Evolutionary conservation across 768 basidiomycete genomes (phyloP), one percentile per base, ranked within the genome.

Genomic region (Tulasnella sp.): DNA sequence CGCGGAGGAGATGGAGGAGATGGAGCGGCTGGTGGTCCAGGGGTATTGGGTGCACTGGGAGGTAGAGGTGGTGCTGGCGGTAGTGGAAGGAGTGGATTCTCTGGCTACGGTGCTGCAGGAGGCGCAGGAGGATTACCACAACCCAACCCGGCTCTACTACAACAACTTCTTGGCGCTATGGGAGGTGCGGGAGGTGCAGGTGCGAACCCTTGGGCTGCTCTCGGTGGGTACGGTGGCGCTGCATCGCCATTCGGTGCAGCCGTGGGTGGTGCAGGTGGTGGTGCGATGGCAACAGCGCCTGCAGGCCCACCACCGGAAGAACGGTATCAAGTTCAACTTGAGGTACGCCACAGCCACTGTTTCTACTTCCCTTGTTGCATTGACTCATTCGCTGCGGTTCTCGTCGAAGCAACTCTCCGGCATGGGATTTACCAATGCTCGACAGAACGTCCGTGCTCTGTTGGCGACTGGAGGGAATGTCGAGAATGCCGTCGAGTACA

Each of bases 401-500:
- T n/a, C n/a, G n/a, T n/a, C n/a, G n/a, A 44, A 91, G 87, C 91
- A 94, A 84, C 71, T 98, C 67, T 85, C 90, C 69, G 88, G 87
- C 61, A 97, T 98, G 95, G 94, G 91, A 1, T 90, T 98, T 71
- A 81, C 78, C 53, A 92, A 95, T 59, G 91, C 91, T 7, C 70
- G 80, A 43, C 88, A 92, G 77, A 98, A 97, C 69, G 77, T 98
- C 5, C 78, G 93, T 3, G 93, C 95, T 3, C 74, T 98, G 44
- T 77, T 91, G 8, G 91, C 89, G 51, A 93, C 92, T 0, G 91
- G 82, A n/a, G 93, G 94, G 10, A 93, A 92, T 66, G 89, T 96
- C 17, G 82, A 96, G 68, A 78, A 82, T 21, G 93, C 93, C 48
- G 87, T 97, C 65, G 93, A 96, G 72, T 91, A 95, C 68, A 93